Conservation (phyloP, 345 rosid species). For the Linum trigynum region DNA sequence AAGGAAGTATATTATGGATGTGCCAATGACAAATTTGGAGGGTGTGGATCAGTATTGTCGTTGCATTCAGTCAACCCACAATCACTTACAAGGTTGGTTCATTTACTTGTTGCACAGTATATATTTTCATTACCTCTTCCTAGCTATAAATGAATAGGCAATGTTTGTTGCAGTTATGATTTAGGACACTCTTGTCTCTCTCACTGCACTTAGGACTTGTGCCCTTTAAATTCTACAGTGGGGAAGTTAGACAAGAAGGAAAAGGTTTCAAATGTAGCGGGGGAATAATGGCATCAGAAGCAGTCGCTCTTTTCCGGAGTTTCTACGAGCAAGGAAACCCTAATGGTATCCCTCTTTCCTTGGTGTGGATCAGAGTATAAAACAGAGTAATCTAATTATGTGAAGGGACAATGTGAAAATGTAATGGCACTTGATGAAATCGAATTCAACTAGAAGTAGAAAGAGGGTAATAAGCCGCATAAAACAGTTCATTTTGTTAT, state of each 20-base stretch:
- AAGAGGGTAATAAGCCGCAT: background rate
- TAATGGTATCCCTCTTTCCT: slow-evolving; percentile 36
- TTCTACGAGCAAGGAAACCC: slow-evolving; percentile 91
- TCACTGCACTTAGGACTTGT: too few relatives aligned
- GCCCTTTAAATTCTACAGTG: slow-evolving; percentile 14
- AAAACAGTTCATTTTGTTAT: background rate
- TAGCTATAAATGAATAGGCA: background rate
- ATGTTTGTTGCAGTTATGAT: background rate
- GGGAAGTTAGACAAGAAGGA: slow-evolving; percentile 20
- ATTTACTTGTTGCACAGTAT: background rate
- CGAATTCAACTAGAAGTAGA: background rate
- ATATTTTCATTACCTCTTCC: too few relatives aligned
- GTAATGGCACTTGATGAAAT: background rate
- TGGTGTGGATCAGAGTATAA: background rate
- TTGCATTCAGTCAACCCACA: slow-evolving; percentile 40
- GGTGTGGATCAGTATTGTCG: slow-evolving; percentile 69
- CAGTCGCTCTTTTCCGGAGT: slow-evolving; percentile 51
- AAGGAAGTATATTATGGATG: slow-evolving; percentile 70
- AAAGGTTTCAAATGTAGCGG: slow-evolving; percentile 47
- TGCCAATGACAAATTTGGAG: slow-evolving; percentile 80
- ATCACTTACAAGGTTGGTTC: slow-evolving; percentile 17
- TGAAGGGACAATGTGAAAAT: background rate
- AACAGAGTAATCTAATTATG: slow-evolving; percentile 2
- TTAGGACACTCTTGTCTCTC: background rate
- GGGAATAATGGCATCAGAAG: slow-evolving; percentile 71